A percentile compares a stretch with the other conserved stretches of the same genome.
phyloP scores from a whole-genome alignment of 116 monocot genomes.

The Cymodocea nodosa region DNA sequence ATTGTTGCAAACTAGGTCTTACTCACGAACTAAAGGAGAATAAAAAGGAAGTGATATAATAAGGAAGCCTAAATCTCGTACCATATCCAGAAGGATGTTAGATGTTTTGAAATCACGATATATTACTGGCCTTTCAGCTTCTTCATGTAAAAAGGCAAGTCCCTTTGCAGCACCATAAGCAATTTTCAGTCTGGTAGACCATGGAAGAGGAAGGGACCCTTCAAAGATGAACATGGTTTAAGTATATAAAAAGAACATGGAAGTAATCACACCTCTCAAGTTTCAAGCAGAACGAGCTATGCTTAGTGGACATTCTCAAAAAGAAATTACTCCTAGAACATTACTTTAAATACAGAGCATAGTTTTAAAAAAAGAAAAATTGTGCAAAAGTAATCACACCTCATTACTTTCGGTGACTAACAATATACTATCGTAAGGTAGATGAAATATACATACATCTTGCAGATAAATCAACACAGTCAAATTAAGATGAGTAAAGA shows the following conservation, averaged over 20 bases:
- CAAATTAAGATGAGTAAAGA: not conserved
- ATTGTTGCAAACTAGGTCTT: not conserved
- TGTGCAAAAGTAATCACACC: not conserved
- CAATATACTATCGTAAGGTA: too few species aligned
- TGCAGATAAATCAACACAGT: too few species aligned
- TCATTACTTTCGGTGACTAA: too few species aligned
- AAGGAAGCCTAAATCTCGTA: constrained; percentile 8
- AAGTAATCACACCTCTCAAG: not conserved
- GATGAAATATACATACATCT: too few species aligned
- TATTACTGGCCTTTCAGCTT: constrained; percentile 42
- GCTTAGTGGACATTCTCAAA: too few species aligned
- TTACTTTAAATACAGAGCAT: too few species aligned
- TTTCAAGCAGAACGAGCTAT: not conserved
- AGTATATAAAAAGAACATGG: not conserved
- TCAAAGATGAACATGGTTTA: constrained; percentile 2
- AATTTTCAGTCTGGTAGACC: constrained; percentile 47
- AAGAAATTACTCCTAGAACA: too few species aligned
- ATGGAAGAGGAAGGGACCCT: constrained; percentile 40
- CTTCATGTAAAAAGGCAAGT: constrained; percentile 45
- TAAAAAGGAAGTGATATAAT: not conserved
- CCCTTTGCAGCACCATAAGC: constrained; percentile 46
- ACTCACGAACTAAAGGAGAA: not conserved
- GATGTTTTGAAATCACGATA: constrained; percentile 54
- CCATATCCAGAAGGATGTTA: constrained; percentile 40
- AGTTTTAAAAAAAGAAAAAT: too few species aligned